A percentile compares a stretch with the other conserved stretches of the same genome.
Evolutionary conservation across 441 rosid genomes (phyloP).

Genomic region (Eugenia klotzschiana): DNA sequence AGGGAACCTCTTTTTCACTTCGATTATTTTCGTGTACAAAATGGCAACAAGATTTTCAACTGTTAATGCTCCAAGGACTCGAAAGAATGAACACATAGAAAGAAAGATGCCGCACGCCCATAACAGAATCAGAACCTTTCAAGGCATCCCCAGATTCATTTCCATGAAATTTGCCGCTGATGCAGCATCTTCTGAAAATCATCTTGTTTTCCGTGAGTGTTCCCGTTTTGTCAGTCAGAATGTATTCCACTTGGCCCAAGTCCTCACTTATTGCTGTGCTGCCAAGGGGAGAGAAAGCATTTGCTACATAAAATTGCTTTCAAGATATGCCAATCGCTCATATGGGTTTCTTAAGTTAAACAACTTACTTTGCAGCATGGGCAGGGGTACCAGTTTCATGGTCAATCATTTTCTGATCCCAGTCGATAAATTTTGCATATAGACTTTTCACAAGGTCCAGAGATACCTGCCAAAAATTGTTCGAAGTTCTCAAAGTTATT

Average conservation of each 20-base stretch:
- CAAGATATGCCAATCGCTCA: neutral
- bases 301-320: constrained; percentile 10
- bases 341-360: neutral
- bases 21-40: neutral
- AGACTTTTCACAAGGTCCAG: constrained; percentile 94
- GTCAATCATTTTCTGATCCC: constrained; percentile 94
- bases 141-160: constrained; percentile 84
- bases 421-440: constrained; percentile 95
- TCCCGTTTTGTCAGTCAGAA: constrained; percentile 98
- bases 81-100: neutral
- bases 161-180: constrained; percentile 73
- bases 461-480: constrained; percentile 52
- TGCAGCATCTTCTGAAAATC: constrained; percentile 95
- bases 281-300: constrained; percentile 40
- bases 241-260: constrained; percentile 98
- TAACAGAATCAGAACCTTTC: constrained; percentile 47
- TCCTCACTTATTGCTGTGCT: constrained; percentile 99
- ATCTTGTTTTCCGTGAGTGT: constrained; percentile 93
- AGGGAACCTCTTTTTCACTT: neutral
- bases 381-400: constrained; percentile 70
- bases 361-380: constrained; percentile 84
- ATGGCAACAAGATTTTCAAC: neutral
- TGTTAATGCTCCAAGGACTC: neutral
- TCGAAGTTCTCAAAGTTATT: neutral
- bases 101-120: neutral